Conservation (phyloP, 2,329 filamentous ascomycete species). For the Cyphellophora attinorum region DNA sequence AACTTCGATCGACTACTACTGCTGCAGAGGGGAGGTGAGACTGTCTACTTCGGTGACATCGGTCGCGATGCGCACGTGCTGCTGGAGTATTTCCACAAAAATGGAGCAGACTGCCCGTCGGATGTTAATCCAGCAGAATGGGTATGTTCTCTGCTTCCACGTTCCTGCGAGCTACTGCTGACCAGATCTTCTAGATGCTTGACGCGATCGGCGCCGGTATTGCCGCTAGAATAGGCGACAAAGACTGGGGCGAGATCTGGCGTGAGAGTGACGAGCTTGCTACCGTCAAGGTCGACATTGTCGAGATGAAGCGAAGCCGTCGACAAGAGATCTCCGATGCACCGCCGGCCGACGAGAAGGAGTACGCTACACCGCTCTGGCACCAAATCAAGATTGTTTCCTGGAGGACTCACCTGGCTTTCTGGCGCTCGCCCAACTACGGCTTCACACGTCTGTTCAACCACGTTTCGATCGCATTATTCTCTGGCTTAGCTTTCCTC, state of each 20-base stretch:
- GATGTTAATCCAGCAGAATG: conserved; percentile 46
- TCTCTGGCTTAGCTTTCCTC: conserved; percentile 72
- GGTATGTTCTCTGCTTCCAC: too few relatives aligned
- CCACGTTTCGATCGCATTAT: conserved; percentile 66
- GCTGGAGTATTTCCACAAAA: conserved; percentile 50
- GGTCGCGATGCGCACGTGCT: conserved; percentile 63
- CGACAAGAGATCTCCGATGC: conserved; percentile 35
- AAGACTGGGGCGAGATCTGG: conserved; percentile 77
- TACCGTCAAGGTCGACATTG: conserved; percentile 56
- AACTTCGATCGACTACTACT: conserved; percentile 78
- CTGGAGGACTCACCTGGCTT: conserved; percentile 63
- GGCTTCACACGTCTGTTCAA: conserved; percentile 81
- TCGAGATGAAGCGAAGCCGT: conserved; percentile 55
- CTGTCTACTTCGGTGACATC: conserved; percentile 83
- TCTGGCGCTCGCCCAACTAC: conserved; percentile 83
- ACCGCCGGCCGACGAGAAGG: conserved; percentile 48
- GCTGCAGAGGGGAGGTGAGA: conserved; percentile 66
- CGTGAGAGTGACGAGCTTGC: conserved; percentile 60
- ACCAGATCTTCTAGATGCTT: too few relatives aligned
- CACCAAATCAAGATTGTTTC: conserved; percentile 73
- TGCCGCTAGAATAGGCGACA: conserved; percentile 59
- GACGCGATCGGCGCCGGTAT: conserved; percentile 66
- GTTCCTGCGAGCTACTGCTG: too few relatives aligned
- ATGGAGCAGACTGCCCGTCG: conserved; percentile 44
- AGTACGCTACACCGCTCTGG: conserved; percentile 71